Conservation (phyloP, 257 asterid species). For the Ophiorrhiza pumila region DNA sequence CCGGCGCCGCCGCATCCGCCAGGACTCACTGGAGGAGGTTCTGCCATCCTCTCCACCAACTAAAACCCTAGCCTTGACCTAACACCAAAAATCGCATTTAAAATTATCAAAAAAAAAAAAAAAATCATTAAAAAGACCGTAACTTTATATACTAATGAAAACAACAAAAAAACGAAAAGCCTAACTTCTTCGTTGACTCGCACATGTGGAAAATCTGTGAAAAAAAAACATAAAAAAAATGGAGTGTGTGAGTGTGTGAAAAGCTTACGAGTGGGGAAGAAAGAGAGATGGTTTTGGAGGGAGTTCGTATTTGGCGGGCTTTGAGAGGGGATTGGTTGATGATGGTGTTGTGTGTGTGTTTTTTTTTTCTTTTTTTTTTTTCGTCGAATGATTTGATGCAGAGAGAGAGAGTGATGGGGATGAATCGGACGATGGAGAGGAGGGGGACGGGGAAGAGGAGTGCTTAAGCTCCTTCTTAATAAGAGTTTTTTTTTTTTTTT, state of each 20-base stretch:
- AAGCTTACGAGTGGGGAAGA: neutral
- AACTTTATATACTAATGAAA: neutral
- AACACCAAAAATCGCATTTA: neutral
- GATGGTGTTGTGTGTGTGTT: slow-evolving; percentile 27
- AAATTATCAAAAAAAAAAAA: no score
- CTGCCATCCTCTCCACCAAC: slow-evolving; percentile 24
- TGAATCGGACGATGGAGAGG: slow-evolving; percentile 77
- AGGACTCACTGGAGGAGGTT: slow-evolving; percentile 35
- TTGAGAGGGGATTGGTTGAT: slow-evolving; percentile 41
- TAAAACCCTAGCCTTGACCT: slow-evolving; percentile 20
- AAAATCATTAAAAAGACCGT: neutral
- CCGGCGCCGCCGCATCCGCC: slow-evolving; percentile 50
- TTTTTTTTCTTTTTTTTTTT: slow-evolving; percentile 7
- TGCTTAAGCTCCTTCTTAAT: neutral
- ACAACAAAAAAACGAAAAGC: neutral
- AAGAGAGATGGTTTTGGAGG: slow-evolving; percentile 1
- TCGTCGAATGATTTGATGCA: slow-evolving; percentile 3
- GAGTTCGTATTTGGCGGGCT: slow-evolving; percentile 64
- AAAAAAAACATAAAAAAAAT: neutral
- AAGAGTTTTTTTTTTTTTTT: no score
- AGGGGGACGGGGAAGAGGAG: slow-evolving; percentile 17
- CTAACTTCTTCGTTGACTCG: slow-evolving; percentile 10
- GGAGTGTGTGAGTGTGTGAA: neutral
- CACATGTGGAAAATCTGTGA: neutral
- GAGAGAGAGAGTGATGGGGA: slow-evolving; percentile 39